phyloP scores from a whole-genome alignment of 306 rosid genomes.

The Ceratonia siliqua region DNA sequence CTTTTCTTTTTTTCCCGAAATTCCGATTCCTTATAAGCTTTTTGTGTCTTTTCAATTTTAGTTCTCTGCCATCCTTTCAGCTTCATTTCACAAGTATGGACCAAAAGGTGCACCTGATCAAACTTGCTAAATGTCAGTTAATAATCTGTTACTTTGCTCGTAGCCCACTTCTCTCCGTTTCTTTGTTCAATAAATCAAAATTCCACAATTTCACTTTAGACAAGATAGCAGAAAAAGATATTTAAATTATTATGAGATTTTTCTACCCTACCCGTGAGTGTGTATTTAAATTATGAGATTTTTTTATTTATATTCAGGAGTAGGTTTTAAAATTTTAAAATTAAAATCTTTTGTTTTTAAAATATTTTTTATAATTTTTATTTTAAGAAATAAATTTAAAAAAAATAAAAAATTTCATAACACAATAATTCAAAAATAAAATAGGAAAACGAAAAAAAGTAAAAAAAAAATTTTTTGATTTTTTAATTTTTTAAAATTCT shows the following conservation, averaged over 20 bases:
- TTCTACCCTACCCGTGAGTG: too few relatives aligned
- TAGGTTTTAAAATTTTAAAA: too few relatives aligned
- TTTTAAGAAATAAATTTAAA: too few relatives aligned
- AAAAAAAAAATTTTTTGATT: too few relatives aligned
- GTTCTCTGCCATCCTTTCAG: constrained; percentile 52
- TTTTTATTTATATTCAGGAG: too few relatives aligned
- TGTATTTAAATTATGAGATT: too few relatives aligned
- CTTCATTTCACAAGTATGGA: constrained; percentile 75
- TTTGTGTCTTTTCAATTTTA: constrained; percentile 44
- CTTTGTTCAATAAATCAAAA: constrained; percentile 16
- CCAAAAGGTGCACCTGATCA: constrained; percentile 84
- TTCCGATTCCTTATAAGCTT: constrained; percentile 43
- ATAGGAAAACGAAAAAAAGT: too few relatives aligned
- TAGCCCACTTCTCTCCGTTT: neutral
- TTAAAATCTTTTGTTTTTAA: too few relatives aligned
- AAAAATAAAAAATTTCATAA: too few relatives aligned
- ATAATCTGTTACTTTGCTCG: constrained; percentile 34
- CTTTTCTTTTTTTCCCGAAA: neutral
- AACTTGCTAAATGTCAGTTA: constrained; percentile 35
- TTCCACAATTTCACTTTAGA: constrained; percentile 29
- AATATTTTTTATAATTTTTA: too few relatives aligned
- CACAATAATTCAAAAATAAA: too few relatives aligned
- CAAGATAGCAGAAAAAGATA: neutral
- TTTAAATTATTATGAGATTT: constrained; percentile 8
- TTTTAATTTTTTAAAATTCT: too few relatives aligned